Evolutionary conservation across 1,284 basidiomycete species (phyloP).

Genomic region (Bondarzewia mesenterica): DNA sequence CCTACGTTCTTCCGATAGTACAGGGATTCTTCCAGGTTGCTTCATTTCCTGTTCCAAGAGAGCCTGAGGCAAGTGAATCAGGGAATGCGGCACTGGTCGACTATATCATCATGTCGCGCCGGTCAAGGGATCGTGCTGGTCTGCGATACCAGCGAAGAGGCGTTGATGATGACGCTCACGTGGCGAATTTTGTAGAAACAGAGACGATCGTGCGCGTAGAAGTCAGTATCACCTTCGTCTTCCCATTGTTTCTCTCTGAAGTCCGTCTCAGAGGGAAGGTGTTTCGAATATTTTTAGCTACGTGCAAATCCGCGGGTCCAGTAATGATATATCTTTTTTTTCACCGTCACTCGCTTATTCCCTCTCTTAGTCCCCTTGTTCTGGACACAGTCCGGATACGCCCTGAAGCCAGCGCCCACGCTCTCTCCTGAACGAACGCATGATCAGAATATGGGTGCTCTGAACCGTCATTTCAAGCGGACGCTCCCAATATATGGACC

Average conservation of each 20-base stretch:
- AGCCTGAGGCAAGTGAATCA: conserved; percentile 36
- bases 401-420: conserved; percentile 83
- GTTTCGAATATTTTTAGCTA: conserved; percentile 78
- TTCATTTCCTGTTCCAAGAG: conserved; percentile 54
- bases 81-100: conserved; percentile 40
- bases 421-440: conserved; percentile 68
- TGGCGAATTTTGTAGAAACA: conserved; percentile 91
- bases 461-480: conserved; percentile 71
- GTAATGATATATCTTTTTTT: conserved; percentile 31
- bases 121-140: conserved; percentile 88
- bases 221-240: conserved; percentile 31
- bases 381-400: conserved; percentile 81
- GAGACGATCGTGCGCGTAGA: conserved; percentile 81
- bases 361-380: conserved; percentile 71
- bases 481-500: conserved; percentile 69
- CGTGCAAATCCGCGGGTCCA: conserved; percentile 85
- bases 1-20: conserved; percentile 81
- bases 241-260: conserved; percentile 14
- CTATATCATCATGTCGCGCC: conserved; percentile 74
- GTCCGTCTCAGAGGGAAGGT: conserved; percentile 49
- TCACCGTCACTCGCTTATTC: not conserved
- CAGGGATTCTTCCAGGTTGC: conserved; percentile 82
- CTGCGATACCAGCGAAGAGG: conserved; percentile 94
- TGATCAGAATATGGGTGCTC: conserved; percentile 62
- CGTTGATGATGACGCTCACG: conserved; percentile 78